Evolutionary conservation across 2,329 filamentous ascomycete species (phyloP).

Genomic region (Graphilbum ipis-grandicollis): DNA sequence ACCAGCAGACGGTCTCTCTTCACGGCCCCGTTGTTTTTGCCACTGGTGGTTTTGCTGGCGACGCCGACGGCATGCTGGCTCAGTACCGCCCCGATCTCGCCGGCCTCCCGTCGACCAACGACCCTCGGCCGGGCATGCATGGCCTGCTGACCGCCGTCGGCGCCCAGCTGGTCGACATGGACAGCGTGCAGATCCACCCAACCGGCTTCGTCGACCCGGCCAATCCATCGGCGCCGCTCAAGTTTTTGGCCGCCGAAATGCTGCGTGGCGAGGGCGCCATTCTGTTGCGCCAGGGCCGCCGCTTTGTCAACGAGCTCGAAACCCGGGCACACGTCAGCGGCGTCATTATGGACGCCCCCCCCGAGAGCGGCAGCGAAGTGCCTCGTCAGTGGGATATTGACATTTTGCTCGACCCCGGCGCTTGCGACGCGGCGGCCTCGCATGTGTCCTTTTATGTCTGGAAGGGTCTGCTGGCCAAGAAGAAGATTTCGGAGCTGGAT

Average conservation of each 20-base stretch:
- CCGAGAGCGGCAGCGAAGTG: not conserved
- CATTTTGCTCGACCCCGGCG: slow-evolving; percentile 93
- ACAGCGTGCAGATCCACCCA: slow-evolving; percentile 98
- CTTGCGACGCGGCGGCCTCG: slow-evolving; percentile 93
- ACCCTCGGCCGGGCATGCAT: slow-evolving; percentile 46
- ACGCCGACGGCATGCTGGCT: slow-evolving; percentile 85
- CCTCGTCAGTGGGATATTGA: slow-evolving; percentile 65
- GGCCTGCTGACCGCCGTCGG: slow-evolving; percentile 55
- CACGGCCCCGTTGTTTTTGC: slow-evolving; percentile 85
- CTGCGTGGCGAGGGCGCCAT: slow-evolving; percentile 97
- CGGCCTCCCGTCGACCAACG: slow-evolving; percentile 80
- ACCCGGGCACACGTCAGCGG: slow-evolving; percentile 99
- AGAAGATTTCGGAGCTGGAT: slow-evolving; percentile 78
- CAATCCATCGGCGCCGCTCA: slow-evolving; percentile 90
- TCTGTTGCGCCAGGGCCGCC: slow-evolving; percentile 74
- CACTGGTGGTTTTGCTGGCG: slow-evolving; percentile 92
- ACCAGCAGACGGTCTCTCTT: slow-evolving; percentile 38
- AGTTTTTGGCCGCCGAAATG: slow-evolving; percentile 95
- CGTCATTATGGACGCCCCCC: slow-evolving; percentile 45
- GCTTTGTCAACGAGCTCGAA: slow-evolving; percentile 94
- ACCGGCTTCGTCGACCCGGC: slow-evolving; percentile 96
- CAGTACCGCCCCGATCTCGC: slow-evolving; percentile 88
- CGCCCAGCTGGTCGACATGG: slow-evolving; percentile 96
- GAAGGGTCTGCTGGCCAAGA: slow-evolving; percentile 98
- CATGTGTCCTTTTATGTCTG: slow-evolving; percentile 98